These are phyloP conservation scores for Fusarium sp. DNA, from an alignment of 2,329 filamentous ascomycete genomes.

Conservation along the genomic window DNA sequence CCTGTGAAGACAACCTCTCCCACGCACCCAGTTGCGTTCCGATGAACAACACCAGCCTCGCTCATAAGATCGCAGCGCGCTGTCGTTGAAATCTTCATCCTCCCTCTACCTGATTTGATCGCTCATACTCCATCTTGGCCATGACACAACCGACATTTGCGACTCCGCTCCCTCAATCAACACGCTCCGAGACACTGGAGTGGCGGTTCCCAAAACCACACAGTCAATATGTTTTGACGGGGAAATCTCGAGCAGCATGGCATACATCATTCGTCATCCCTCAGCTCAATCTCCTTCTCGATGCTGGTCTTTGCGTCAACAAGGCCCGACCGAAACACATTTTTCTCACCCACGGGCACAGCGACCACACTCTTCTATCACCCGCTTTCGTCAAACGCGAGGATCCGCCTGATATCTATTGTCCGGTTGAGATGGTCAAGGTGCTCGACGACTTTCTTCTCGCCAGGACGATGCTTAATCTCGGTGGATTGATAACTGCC, in stretches of 20 bases:
- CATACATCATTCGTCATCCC: constrained; percentile 63
- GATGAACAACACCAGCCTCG: not conserved
- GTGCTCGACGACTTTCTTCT: constrained; percentile 54
- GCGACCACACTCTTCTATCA: constrained; percentile 56
- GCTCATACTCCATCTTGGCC: not conserved
- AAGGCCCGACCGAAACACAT: constrained; percentile 59
- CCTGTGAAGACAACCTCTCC: not conserved
- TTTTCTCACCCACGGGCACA: constrained; percentile 62
- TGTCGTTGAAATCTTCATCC: not conserved
- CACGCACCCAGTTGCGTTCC: not conserved
- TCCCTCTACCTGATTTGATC: not conserved
- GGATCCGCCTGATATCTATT: constrained; percentile 58
- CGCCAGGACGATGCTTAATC: constrained; percentile 55
- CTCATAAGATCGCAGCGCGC: not conserved
- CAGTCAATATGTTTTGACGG: constrained; percentile 55
- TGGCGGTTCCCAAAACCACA: constrained; percentile 58
- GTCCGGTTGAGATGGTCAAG: constrained; percentile 53
- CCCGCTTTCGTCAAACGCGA: constrained; percentile 56
- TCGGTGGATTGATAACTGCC: constrained; percentile 49
- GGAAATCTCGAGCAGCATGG: constrained; percentile 61
- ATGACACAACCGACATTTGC: constrained; percentile 48
- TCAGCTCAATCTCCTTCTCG: constrained; percentile 60
- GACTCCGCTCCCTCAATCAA: constrained; percentile 55
- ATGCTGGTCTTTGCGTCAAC: constrained; percentile 60
- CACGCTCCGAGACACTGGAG: constrained; percentile 56